Percentiles rank a stretch among this genome's conserved stretches.
These are phyloP conservation scores for Fusarium siculi DNA, from an alignment of 2,329 filamentous ascomycete species.

Conservation along the genomic window DNA sequence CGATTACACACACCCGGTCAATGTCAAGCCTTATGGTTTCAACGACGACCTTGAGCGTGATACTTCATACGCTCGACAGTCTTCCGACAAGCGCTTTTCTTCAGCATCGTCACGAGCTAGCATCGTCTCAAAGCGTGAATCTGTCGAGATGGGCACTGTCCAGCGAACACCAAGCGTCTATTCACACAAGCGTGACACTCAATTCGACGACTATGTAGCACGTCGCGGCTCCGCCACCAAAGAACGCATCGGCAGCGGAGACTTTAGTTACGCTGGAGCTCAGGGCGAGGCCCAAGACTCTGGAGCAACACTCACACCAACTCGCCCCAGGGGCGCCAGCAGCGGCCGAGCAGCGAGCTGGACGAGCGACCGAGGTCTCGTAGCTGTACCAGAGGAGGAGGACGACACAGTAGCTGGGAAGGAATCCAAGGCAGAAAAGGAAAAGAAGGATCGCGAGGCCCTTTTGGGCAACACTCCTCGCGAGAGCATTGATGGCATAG, in stretches of 20 bases:
- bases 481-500: constrained; percentile 36
- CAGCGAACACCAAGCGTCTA: constrained; percentile 49
- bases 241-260: constrained; percentile 45
- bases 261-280: constrained; percentile 46
- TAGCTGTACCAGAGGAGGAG: constrained; percentile 54
- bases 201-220: constrained; percentile 59
- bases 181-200: constrained; percentile 58
- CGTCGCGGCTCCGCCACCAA: constrained; percentile 45
- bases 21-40: constrained; percentile 62
- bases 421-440: constrained; percentile 23
- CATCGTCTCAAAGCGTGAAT: constrained; percentile 40
- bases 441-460: constrained; percentile 44
- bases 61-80: constrained; percentile 39
- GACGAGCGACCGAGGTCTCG: constrained; percentile 51
- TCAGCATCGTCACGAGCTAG: constrained; percentile 46
- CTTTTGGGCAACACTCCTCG: constrained; percentile 43
- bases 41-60: constrained; percentile 48
- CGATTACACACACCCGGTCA: constrained; percentile 61
- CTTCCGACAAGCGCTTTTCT: constrained; percentile 45
- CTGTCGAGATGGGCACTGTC: constrained; percentile 33
- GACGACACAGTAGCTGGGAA: constrained; percentile 35
- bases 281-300: constrained; percentile 24
- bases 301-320: constrained; percentile 23
- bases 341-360: constrained; percentile 49
- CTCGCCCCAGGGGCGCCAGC: constrained; percentile 43